Conservation (phyloP, 352 stramenopile genomes). For the Thalassiosira oceanica region DNA sequence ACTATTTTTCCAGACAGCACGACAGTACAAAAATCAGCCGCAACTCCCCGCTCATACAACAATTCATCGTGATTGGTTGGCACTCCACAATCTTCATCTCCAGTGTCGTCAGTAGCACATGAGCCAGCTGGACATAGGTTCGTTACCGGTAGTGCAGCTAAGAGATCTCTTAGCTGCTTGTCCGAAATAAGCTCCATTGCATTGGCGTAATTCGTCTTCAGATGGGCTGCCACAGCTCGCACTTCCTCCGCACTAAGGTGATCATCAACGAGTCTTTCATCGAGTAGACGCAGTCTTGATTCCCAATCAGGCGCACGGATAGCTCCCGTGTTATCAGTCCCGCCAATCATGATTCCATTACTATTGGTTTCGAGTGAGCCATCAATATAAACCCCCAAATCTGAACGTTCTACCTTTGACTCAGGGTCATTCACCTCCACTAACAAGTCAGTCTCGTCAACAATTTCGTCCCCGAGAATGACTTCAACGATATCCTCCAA, state of each 20-base stretch:
- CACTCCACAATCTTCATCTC: constrained; percentile 31
- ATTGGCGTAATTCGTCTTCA: constrained; percentile 68
- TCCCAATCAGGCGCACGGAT: constrained; percentile 64
- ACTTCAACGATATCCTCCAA: constrained; percentile 98
- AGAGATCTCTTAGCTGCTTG: constrained; percentile 55
- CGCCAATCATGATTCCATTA: no score
- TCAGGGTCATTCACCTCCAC: constrained; percentile 66
- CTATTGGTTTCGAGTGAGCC: constrained; percentile 19
- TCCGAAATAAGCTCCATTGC: constrained; percentile 65
- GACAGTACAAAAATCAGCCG: constrained; percentile 71
- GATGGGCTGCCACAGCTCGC: constrained; percentile 71
- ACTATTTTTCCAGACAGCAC: constrained; percentile 78
- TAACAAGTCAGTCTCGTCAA: constrained; percentile 91
- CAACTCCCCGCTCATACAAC: constrained; percentile 67
- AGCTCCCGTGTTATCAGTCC: no score
- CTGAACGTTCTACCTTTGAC: constrained; percentile 44
- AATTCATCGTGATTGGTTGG: constrained; percentile 50
- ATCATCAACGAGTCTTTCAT: constrained; percentile 79
- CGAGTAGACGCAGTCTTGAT: constrained; percentile 68
- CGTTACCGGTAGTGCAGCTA: constrained; percentile 58
- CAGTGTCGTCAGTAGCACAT: constrained; percentile 13
- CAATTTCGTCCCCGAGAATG: constrained; percentile 95
- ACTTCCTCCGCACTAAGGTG: constrained; percentile 69
- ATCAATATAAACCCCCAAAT: constrained; percentile 27
- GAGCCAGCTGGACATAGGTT: constrained; percentile 51